phyloP scores from a whole-genome alignment of 2,329 filamentous ascomycete genomes.

The Ilyonectria sp. region DNA sequence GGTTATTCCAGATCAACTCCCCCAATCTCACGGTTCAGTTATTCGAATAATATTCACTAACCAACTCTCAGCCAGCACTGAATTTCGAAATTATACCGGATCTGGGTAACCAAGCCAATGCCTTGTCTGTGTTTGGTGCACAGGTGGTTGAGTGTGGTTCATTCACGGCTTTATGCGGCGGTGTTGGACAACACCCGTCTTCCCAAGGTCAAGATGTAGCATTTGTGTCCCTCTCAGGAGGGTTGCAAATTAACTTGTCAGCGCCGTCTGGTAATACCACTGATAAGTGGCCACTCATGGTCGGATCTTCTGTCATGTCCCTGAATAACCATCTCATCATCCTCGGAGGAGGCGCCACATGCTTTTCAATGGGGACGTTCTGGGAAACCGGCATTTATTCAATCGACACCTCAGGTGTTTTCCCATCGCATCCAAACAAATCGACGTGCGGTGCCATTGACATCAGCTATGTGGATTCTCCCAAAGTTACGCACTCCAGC shows the following conservation, averaged over 20 bases:
- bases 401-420: slow-evolving; percentile 47
- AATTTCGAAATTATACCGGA: slow-evolving; percentile 40
- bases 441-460: slow-evolving; percentile 1
- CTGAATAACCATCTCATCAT: slow-evolving; percentile 70
- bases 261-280: slow-evolving; percentile 16
- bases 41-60: slow-evolving; percentile 1
- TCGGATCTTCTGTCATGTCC: slow-evolving; percentile 74
- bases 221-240: slow-evolving; percentile 50
- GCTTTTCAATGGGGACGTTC: slow-evolving; percentile 91
- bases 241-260: slow-evolving; percentile 24
- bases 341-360: slow-evolving; percentile 86
- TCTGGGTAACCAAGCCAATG: slow-evolving; percentile 14
- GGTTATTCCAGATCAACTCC: slow-evolving; percentile 30
- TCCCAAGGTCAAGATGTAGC: slow-evolving; percentile 49
- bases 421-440: not conserved
- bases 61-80: slow-evolving; percentile 44
- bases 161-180: slow-evolving; percentile 51
- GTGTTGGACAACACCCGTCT: slow-evolving; percentile 48
- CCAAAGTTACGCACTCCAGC: slow-evolving; percentile 41
- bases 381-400: slow-evolving; percentile 78
- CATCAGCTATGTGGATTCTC: slow-evolving; percentile 48
- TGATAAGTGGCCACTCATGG: slow-evolving; percentile 71
- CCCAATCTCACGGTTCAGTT: not conserved
- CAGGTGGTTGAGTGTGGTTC: slow-evolving; percentile 43
- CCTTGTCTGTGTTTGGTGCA: slow-evolving; percentile 53